Base-by-base conservation (phyloP, 306 rosid species). In the Crataegus laevigata region DNA sequence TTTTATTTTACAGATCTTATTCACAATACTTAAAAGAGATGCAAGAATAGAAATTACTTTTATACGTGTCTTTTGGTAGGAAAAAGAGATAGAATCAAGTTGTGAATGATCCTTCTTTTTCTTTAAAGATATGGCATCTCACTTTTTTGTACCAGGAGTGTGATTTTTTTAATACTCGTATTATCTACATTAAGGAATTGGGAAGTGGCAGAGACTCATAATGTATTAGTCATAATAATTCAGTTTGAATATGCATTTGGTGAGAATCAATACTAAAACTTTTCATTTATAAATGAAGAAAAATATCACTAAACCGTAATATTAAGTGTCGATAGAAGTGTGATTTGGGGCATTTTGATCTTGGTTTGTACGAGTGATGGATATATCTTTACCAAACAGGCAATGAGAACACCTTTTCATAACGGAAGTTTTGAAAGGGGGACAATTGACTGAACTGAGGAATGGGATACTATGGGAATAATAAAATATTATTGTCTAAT, bases 301-400 rank as follows among this genome's bases (percentile, higher is more conserved):
- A 34, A 34, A 34, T 34, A 34, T 34, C 0, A 6, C 2, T 34
- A 34, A 34, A 34, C 2, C 2, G 2, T 34, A 34, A 34, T 34
- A 34, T 34, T 34, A 34, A 6, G 2, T 6, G 2, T 1, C 2
- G 38, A 34, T 6, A 0, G 36, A 32, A 68, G 80, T 71, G 81
- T 85, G 93, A 85, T 83, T 78, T 74, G 82, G 81, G 80, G 82
- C 84, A 90, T 87, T 84, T 82, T 86, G 83, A 74, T 28, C 72
- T 78, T 77, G 85, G 69, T 54, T 65, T 87, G 86, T 68, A 83
- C 89, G 87, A 80, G 42, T 76, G 81, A 79, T 85, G 78, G 87
- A 87, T 81, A 81, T 82, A 84, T 80, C 88, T 90, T 92, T 81
- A 85, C 83, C 85, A 86, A 85, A 86, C 88, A 82, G 74, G 80